Base-by-base conservation (phyloP, 2,329 filamentous ascomycete genomes). In the Fusarium sp. region DNA sequence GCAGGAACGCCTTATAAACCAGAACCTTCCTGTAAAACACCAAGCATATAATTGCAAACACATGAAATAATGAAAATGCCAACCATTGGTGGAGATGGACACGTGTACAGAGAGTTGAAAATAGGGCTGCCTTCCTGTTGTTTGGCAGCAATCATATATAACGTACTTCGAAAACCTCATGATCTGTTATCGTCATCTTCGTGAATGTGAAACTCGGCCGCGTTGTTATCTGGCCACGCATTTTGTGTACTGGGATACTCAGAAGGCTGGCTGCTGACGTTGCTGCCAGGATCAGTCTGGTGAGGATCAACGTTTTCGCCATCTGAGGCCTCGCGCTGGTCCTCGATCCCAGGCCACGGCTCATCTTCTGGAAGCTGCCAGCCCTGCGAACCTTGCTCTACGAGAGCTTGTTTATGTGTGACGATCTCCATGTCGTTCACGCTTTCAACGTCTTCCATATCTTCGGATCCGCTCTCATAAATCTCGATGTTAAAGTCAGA, bases 271-370 rank as follows among this genome's bases (percentile, higher is more conserved):
- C 87, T 88, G 75, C 87, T 89, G 37, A 72, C 79, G 9, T 83
- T 82, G 60, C 78, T 82, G n/a, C 71, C 71, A n/a, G 77, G 76
- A 18, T 77, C 81, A 4, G 73, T 74, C 23, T 73, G 74, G 13
- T 75, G 71, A 5, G 87, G 87, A 52, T 89, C 85, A 38, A 86
- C 78, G 64, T 89, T 89, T 73, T 90, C 88, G 5, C 82, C 83
- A 57, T 89, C 85, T 2, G 83, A 84, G 71, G 84, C 82, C 47
- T 80, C 77, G 21, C 83, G 84, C 60, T 81, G 81, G 63, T 87
- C 88, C 69, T 89, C 88, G 54, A 90, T 87, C 13, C 88, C 88
- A 1, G 85, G 86, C 87, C 88, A 89, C 4, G 85, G 84, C 67
- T 89, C 86, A 67, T 90, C 89, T 74, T 90, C 87, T 2, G 87